Evolutionary conservation across 441 rosid genomes (phyloP).

Genomic region (Pelargonium myrrhifolium): DNA sequence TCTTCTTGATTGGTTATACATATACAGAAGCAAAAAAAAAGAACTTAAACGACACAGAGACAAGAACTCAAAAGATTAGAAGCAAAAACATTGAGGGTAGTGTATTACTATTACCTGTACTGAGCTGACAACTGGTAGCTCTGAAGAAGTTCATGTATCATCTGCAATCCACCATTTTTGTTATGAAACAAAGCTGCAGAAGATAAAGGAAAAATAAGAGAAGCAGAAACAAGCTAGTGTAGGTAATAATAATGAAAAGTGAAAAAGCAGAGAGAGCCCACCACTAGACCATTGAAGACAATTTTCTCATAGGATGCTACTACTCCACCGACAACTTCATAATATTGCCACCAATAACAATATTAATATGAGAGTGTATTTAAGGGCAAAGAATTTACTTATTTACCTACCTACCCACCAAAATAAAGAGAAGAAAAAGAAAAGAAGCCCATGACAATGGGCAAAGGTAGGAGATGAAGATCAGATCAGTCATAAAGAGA

Average conservation of each 20-base stretch:
- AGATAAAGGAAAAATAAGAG: background rate
- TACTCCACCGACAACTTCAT: constrained; percentile 4
- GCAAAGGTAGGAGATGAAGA: background rate
- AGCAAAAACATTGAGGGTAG: no score
- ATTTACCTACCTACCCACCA: background rate
- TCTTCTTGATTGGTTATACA: no score
- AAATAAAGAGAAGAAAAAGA: background rate
- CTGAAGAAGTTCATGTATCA: background rate
- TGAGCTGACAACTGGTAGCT: no score
- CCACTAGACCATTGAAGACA: background rate
- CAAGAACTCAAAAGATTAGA: no score
- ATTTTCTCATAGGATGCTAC: constrained; percentile 6
- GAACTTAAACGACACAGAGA: no score
- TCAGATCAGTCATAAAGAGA: constrained; percentile 3
- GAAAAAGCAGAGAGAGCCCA: constrained; percentile 1
- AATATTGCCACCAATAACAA: no score
- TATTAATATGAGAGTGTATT: background rate
- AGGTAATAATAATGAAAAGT: no score
- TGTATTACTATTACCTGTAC: no score
- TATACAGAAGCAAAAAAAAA: no score
- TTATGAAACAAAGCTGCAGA: background rate
- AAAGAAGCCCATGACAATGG: constrained; percentile 3
- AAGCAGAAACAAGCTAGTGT: background rate
- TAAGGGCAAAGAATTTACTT: background rate
- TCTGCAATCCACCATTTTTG: background rate